Evolutionary conservation across 495 filamentous ascomycete species (phyloP), one percentile per base, ranked within the genome.

Genomic region (Podospora pseudopauciseta): DNA sequence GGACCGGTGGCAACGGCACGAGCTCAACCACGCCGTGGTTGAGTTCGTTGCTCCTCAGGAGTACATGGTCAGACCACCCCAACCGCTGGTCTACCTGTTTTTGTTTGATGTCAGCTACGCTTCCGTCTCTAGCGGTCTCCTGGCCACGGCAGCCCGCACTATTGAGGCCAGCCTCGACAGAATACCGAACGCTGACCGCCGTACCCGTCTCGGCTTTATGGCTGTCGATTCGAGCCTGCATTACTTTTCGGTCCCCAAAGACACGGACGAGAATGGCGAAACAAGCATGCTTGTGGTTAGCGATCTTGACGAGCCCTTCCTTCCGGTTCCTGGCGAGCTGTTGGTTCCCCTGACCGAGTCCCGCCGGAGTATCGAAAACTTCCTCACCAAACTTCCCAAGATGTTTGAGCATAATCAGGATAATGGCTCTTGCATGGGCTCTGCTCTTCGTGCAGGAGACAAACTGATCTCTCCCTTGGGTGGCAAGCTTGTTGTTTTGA

Each of bases 1-100:
- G 26, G 96, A 99, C 76, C 81, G 95, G 72, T 93, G 95, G 86
- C 87, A 94, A 77, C 85, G 95, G 67, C 84, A 92, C 23, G 95
- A 99, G 75, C 85, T 99, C 63, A 99, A 98, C 79, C 89, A 97
- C 74, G 85, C 92, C 60, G 94, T 98, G 28, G 93, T 96, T 20
- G 95, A 99, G 76, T 99, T 98, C 73, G 90, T 99, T 68, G 95
- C 95, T 6, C 95, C 95, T 15, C 96, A 98, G 79, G 95, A 99
- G 81, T 99, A 99, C 76, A 99, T 99, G 95, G 96, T 99, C 34
- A 90, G 95, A 23, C 94, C 95, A 65, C 95, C 95, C 2, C 95
- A 99, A 76, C 96, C 95, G 19, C 84, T 99, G 13, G 94, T 97
- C n/a, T 99, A 99, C 72, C 86, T 97, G 18, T 99, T 99, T 86